Evolutionary conservation across 148 eudicot genomes (phyloP).

Genomic region (Rhododendron griersonianum): DNA sequence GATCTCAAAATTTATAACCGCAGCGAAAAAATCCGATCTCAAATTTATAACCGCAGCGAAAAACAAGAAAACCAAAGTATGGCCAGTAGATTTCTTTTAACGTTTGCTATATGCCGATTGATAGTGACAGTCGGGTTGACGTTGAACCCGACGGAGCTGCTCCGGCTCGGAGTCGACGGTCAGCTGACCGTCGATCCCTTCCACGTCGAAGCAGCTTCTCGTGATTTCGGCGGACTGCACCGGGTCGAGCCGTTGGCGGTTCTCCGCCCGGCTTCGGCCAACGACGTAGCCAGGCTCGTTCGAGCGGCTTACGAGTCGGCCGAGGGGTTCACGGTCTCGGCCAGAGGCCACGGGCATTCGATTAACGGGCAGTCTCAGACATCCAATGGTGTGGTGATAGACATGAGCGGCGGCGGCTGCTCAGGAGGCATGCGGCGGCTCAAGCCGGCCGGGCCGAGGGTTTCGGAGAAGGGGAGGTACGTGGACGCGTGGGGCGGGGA

Average conservation of each 20-base stretch:
- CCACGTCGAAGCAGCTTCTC: constrained; percentile 47
- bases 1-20: background rate
- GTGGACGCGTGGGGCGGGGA: constrained; percentile 97
- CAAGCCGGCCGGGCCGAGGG: constrained; percentile 21
- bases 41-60: background rate
- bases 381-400: constrained; percentile 55
- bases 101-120: constrained; percentile 47
- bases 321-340: constrained; percentile 56
- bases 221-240: constrained; percentile 57
- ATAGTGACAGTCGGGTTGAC: constrained; percentile 62
- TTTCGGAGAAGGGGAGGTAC: constrained; percentile 33
- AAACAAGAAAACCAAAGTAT: constrained; percentile 14
- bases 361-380: constrained; percentile 77
- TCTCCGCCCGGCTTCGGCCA: constrained; percentile 46
- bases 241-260: constrained; percentile 50
- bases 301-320: constrained; percentile 37
- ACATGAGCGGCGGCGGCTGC: constrained; percentile 48
- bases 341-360: constrained; percentile 89
- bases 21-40: background rate
- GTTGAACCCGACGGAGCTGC: constrained; percentile 39
- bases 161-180: constrained; percentile 27
- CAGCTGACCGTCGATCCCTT: constrained; percentile 33
- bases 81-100: constrained; percentile 40
- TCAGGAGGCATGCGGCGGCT: background rate
- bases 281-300: constrained; percentile 49